Evolutionary conservation across 148 eudicot species (phyloP).

Genomic region (Cornus kousa): DNA sequence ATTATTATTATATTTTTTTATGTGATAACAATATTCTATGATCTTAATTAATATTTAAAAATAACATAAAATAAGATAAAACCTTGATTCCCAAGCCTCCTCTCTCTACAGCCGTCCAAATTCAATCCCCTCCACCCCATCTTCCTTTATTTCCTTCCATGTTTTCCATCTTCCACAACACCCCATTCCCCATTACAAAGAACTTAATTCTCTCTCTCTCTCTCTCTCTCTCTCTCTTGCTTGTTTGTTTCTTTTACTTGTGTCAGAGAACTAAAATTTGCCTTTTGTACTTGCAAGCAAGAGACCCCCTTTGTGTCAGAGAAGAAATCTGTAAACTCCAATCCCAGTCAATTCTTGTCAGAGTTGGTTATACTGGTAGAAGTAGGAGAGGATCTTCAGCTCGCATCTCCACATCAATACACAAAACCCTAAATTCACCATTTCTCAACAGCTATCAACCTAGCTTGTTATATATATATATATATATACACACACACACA

Average conservation of each 20-base stretch:
- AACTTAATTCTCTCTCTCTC: background rate
- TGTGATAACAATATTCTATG: background rate
- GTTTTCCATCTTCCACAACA: background rate
- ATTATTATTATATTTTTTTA: background rate
- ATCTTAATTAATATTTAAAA: background rate
- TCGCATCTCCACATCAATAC: background rate
- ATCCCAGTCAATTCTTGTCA: background rate
- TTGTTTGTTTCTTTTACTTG: background rate
- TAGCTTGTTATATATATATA: no score
- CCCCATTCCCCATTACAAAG: background rate
- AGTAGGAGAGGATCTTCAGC: background rate
- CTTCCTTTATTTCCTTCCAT: background rate
- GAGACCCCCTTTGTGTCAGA: background rate
- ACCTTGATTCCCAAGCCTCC: background rate
- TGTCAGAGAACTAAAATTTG: background rate
- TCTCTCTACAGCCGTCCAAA: background rate
- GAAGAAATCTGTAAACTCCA: background rate
- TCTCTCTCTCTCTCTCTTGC: background rate
- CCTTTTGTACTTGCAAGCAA: conserved; percentile 2
- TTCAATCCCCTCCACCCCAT: background rate
- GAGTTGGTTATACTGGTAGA: background rate
- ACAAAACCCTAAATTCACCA: background rate
- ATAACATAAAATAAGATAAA: background rate
- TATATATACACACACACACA: no score
- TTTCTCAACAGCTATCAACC: background rate